A percentile compares a stretch with the other conserved stretches of the same genome.
phyloP scores from a whole-genome alignment of 106 monocot genomes.

The Gastrodia elata region DNA sequence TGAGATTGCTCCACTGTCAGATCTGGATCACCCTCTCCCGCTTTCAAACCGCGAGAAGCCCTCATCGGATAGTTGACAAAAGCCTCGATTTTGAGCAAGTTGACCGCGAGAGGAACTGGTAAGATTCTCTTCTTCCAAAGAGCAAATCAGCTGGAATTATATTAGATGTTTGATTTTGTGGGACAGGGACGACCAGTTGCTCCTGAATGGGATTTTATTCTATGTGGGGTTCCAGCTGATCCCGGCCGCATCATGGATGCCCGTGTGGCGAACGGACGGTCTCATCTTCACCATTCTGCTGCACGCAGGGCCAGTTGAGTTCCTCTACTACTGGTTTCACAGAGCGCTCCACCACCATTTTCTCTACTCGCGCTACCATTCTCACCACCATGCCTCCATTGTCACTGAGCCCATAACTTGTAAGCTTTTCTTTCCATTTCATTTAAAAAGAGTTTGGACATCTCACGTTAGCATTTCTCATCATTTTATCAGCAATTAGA shows the following conservation, averaged over 20 bases:
- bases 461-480: no score
- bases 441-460: no score
- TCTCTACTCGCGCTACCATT: slow-evolving; percentile 93
- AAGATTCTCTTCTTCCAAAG: no score
- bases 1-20: slow-evolving; percentile 36
- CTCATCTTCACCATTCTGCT: slow-evolving; percentile 28
- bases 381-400: slow-evolving; percentile 88
- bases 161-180: not conserved
- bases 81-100: slow-evolving; percentile 69
- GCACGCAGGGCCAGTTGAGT: slow-evolving; percentile 76
- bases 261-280: slow-evolving; percentile 52
- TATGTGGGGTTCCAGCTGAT: slow-evolving; percentile 21
- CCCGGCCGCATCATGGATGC: slow-evolving; percentile 14
- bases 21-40: slow-evolving; percentile 55
- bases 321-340: slow-evolving; percentile 98
- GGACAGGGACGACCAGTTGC: slow-evolving; percentile 76
- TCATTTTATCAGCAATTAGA: not conserved
- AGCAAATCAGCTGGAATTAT: not conserved
- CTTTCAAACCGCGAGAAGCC: slow-evolving; percentile 46
- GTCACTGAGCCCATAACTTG: slow-evolving; percentile 95
- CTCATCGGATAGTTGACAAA: slow-evolving; percentile 41
- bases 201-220: slow-evolving; percentile 49
- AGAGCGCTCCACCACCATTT: slow-evolving; percentile 83
- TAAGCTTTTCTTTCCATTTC: slow-evolving; percentile 14
- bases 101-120: slow-evolving; percentile 63